These are phyloP conservation scores for Populus hybrid DNA, from an alignment of 441 rosid species.

Conservation along the genomic window DNA sequence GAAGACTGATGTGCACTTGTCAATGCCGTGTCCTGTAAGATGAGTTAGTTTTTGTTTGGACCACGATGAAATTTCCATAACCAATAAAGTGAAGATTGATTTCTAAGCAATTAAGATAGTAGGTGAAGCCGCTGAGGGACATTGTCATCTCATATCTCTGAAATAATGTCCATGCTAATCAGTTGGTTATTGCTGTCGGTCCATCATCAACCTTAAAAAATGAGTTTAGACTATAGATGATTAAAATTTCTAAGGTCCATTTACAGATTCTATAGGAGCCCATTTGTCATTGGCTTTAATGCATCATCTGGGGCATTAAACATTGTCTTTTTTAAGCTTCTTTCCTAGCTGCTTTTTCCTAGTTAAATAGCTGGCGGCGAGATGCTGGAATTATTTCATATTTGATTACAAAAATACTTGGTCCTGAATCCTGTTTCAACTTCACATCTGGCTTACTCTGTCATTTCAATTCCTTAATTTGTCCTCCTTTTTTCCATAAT, in stretches of 20 bases:
- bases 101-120: not conserved
- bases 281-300: not conserved
- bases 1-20: not conserved
- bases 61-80: not conserved
- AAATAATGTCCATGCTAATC: not conserved
- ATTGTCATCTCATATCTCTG: slow-evolving; percentile 1
- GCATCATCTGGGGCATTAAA: slow-evolving; percentile 12
- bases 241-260: not conserved
- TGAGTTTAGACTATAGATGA: not conserved
- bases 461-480: too few species aligned
- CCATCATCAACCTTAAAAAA: not conserved
- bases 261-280: not conserved
- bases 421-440: too few species aligned
- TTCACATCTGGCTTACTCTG: not conserved
- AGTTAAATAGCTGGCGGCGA: not conserved
- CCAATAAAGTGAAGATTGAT: not conserved
- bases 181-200: slow-evolving; percentile 3
- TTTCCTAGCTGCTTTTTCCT: not conserved
- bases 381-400: not conserved
- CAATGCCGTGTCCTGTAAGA: not conserved
- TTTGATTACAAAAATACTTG: not conserved
- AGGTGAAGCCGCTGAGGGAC: not conserved
- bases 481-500: not conserved
- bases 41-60: not conserved
- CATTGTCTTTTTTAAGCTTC: not conserved